A percentile compares a stretch with the other conserved stretches of the same genome.
Conservation (phyloP, 2,329 filamentous ascomycete species). For the Aphanoascus verrucosus region DNA sequence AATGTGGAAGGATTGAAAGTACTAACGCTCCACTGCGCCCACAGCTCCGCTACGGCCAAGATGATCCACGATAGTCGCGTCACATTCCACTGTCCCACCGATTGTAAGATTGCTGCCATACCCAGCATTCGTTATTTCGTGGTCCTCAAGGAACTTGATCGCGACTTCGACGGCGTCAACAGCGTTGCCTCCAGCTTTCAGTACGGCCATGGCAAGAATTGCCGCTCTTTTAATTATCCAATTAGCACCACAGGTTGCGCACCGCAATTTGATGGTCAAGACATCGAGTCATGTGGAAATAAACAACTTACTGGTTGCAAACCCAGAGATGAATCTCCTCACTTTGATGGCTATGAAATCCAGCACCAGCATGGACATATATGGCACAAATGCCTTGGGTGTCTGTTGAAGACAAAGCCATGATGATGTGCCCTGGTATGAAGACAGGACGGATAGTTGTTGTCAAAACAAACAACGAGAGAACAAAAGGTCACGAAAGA, state of each 20-base stretch:
- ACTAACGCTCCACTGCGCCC: slow-evolving; percentile 78
- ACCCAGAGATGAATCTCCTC: slow-evolving; percentile 74
- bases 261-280: too few species aligned
- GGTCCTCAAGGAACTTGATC: slow-evolving; percentile 77
- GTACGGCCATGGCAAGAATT: slow-evolving; percentile 67
- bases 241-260: slow-evolving; percentile 2
- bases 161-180: slow-evolving; percentile 84
- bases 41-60: slow-evolving; percentile 83
- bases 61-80: slow-evolving; percentile 88
- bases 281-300: background rate
- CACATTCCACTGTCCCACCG: slow-evolving; percentile 84
- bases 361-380: slow-evolving; percentile 90
- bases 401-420: slow-evolving; percentile 20
- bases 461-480: background rate
- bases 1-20: background rate
- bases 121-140: slow-evolving; percentile 91
- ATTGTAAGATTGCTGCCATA: slow-evolving; percentile 91
- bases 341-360: slow-evolving; percentile 81
- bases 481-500: background rate
- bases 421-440: background rate
- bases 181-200: slow-evolving; percentile 67
- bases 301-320: slow-evolving; percentile 65
- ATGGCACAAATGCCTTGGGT: slow-evolving; percentile 56
- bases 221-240: slow-evolving; percentile 53
- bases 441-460: background rate